phyloP scores from a whole-genome alignment of 1,284 basidiomycete species.

The Xerocomus cyaneibrunnescens region DNA sequence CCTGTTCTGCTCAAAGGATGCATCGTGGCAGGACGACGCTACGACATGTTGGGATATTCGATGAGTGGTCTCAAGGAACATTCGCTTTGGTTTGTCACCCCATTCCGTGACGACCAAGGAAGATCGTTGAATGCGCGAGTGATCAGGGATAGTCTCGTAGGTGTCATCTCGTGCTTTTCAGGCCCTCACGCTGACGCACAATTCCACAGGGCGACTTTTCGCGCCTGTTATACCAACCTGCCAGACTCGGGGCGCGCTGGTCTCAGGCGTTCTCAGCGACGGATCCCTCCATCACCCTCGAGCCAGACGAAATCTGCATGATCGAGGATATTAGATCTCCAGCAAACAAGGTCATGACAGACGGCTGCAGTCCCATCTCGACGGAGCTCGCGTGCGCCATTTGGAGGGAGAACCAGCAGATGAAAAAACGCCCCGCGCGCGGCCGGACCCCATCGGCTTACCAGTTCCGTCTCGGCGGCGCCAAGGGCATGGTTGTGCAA shows the following conservation, averaged over 20 bases:
- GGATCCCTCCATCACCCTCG: conserved; percentile 41
- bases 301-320: conserved; percentile 31
- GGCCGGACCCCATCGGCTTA: conserved; percentile 35
- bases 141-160: conserved; percentile 39
- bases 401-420: conserved; percentile 32
- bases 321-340: conserved; percentile 32
- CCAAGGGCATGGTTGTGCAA: conserved; percentile 48
- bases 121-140: conserved; percentile 22
- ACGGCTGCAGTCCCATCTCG: conserved; percentile 49
- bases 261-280: conserved; percentile 55
- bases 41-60: conserved; percentile 61
- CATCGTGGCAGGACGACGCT: conserved; percentile 51
- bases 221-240: conserved; percentile 38
- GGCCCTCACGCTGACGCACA: conserved; percentile 4
- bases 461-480: conserved; percentile 44
- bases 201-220: conserved; percentile 40
- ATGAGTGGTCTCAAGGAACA: conserved; percentile 58
- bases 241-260: conserved; percentile 51
- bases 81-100: conserved; percentile 59
- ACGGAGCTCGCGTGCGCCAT: conserved; percentile 33
- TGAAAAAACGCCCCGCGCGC: conserved; percentile 19
- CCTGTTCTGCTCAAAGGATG: conserved; percentile 47
- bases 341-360: conserved; percentile 40
- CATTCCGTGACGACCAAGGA: conserved; percentile 36
- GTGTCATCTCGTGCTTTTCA: conserved; percentile 1